Conservation (phyloP, 2,329 filamentous ascomycete species). For the Calonectria honghensis region DNA sequence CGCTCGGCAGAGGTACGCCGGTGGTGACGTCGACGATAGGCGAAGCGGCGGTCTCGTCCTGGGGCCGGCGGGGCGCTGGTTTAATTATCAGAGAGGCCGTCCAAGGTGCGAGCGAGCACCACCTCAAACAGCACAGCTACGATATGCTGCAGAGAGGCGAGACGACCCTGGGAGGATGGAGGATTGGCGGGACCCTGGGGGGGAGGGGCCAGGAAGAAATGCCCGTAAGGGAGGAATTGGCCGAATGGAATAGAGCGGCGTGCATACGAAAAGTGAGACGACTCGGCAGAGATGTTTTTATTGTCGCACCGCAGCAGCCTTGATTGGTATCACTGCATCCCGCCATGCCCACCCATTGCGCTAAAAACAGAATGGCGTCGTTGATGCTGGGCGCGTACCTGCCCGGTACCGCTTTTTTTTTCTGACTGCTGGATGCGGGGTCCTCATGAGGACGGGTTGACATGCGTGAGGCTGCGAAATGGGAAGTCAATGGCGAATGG, state of each 20-base stretch:
- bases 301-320: slow-evolving; percentile 23
- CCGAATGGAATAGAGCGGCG: slow-evolving; percentile 12
- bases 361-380: slow-evolving; percentile 29
- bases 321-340: slow-evolving; percentile 25
- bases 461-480: background rate
- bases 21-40: background rate
- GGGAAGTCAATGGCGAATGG: background rate
- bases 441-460: background rate
- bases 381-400: slow-evolving; percentile 4
- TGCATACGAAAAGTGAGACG: slow-evolving; percentile 18
- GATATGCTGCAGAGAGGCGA: background rate
- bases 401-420: slow-evolving; percentile 10
- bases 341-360: slow-evolving; percentile 9
- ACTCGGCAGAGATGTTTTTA: slow-evolving; percentile 18
- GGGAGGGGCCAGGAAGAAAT: background rate
- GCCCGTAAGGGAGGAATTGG: slow-evolving; percentile 8
- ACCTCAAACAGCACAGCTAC: background rate
- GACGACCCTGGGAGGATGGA: background rate
- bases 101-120: background rate
- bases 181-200: background rate
- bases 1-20: background rate
- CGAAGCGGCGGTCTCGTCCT: background rate
- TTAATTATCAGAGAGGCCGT: background rate
- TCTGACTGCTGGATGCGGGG: background rate
- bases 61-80: background rate